Conservation (phyloP, 2,329 filamentous ascomycete genomes). For the Colletotrichum australisinense region DNA sequence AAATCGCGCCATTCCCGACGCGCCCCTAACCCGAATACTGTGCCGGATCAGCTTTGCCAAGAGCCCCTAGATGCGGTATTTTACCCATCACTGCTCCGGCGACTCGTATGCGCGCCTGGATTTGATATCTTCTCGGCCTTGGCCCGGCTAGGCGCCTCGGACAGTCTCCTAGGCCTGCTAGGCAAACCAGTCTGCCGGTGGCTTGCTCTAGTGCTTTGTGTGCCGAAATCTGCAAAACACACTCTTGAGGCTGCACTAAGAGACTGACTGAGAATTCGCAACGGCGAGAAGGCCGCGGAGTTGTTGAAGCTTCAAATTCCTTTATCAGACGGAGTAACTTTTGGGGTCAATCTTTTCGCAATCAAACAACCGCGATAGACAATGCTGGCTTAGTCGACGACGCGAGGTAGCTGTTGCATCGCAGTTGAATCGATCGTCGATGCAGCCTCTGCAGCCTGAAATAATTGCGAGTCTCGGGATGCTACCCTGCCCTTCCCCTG, state of each 20-base stretch:
- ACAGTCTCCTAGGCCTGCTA: background rate
- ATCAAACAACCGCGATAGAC: background rate
- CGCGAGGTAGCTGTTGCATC: background rate
- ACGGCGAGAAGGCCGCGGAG: background rate
- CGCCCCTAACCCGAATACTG: background rate
- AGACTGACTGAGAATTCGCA: background rate
- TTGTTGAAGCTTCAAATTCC: background rate
- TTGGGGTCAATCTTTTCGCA: background rate
- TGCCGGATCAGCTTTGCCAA: slow-evolving; percentile 23
- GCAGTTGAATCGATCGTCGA: background rate
- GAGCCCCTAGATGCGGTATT: slow-evolving; percentile 26
- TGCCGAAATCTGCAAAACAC: background rate
- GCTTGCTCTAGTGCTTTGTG: background rate
- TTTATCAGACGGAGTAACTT: no score
- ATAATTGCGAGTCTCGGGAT: background rate
- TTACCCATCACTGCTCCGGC: background rate
- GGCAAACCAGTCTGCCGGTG: background rate
- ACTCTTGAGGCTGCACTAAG: background rate
- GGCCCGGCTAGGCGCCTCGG: background rate
- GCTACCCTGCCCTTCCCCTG: background rate
- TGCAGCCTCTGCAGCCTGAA: background rate
- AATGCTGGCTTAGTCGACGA: background rate
- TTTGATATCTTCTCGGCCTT: background rate
- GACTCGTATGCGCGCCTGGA: background rate
- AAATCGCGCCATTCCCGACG: slow-evolving; percentile 16